These are phyloP conservation scores for Wickerhamiella sergipiensis DNA, from an alignment of 805 yeast genomes.

Conservation along the genomic window DNA sequence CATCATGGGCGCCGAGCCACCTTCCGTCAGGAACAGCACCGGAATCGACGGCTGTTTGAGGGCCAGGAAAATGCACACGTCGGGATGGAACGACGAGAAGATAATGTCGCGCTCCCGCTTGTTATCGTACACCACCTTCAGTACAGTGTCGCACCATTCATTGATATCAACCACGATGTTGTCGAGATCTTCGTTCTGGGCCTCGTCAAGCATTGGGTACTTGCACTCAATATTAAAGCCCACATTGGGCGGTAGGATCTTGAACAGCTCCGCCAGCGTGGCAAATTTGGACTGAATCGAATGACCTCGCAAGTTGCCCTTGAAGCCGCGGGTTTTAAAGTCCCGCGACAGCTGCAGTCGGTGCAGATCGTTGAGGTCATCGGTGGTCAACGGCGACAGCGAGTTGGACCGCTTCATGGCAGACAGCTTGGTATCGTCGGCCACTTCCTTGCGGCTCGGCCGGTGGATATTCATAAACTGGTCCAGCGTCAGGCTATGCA, in stretches of 20 bases:
- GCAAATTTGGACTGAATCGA: conserved; percentile 88
- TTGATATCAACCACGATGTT: conserved; percentile 72
- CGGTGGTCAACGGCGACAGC: conserved; percentile 25
- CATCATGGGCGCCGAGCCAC: conserved; percentile 77
- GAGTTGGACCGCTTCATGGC: conserved; percentile 25
- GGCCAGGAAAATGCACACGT: conserved; percentile 70
- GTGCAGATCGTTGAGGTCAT: conserved; percentile 27
- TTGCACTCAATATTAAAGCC: conserved; percentile 93
- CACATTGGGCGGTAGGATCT: conserved; percentile 63
- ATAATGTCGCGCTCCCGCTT: conserved; percentile 72
- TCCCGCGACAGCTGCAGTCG: conserved; percentile 82
- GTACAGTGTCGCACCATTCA: conserved; percentile 75
- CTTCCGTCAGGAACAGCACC: conserved; percentile 75
- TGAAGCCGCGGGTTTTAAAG: conserved; percentile 71
- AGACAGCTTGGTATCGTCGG: background rate
- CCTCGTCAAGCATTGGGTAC: conserved; percentile 91
- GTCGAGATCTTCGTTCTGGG: conserved; percentile 78
- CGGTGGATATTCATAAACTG: conserved; percentile 40
- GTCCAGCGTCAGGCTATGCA: conserved; percentile 82
- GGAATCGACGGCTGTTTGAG: conserved; percentile 91
- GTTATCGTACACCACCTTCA: conserved; percentile 65
- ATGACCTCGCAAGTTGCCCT: conserved; percentile 84
- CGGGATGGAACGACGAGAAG: conserved; percentile 91
- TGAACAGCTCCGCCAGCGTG: conserved; percentile 71
- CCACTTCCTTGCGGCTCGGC: conserved; percentile 7